Evolutionary conservation across 2,329 filamentous ascomycete genomes (phyloP).

Genomic region (Myotisia sp.): DNA sequence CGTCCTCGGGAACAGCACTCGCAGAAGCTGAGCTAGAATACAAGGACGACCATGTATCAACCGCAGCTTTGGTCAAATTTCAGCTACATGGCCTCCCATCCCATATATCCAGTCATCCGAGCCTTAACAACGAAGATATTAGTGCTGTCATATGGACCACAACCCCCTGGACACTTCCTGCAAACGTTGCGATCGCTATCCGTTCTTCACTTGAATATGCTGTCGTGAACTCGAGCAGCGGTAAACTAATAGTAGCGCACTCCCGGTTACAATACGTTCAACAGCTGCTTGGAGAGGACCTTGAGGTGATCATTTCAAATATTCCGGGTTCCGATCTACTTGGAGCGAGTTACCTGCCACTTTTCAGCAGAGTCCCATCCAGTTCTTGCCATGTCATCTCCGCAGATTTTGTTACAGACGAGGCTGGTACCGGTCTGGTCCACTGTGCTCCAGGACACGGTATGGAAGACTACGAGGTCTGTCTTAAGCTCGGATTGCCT

Average conservation of each 20-base stretch:
- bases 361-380: conserved; percentile 47
- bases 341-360: conserved; percentile 54
- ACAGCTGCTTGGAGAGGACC: conserved; percentile 36
- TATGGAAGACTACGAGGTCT: conserved; percentile 87
- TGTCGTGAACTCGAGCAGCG: conserved; percentile 44
- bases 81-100: conserved; percentile 43
- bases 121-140: conserved; percentile 38
- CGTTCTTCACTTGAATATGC: conserved; percentile 60
- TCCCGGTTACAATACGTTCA: conserved; percentile 49
- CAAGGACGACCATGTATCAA: conserved; percentile 45
- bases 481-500: conserved; percentile 53
- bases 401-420: conserved; percentile 75
- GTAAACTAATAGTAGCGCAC: conserved; percentile 55
- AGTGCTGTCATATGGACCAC: conserved; percentile 96
- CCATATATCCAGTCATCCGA: conserved; percentile 28
- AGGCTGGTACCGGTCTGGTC: conserved; percentile 89
- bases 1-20: conserved; percentile 48
- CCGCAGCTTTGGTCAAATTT: conserved; percentile 58
- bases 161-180: conserved; percentile 91
- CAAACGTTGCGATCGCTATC: conserved; percentile 79
- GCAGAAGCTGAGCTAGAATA: conserved; percentile 54
- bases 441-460: conserved; percentile 90
- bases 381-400: conserved; percentile 56
- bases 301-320: conserved; percentile 39
- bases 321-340: conserved; percentile 53